Evolutionary conservation across 2,329 filamentous ascomycete species (phyloP).

Genomic region (Phialophora chinensis): DNA sequence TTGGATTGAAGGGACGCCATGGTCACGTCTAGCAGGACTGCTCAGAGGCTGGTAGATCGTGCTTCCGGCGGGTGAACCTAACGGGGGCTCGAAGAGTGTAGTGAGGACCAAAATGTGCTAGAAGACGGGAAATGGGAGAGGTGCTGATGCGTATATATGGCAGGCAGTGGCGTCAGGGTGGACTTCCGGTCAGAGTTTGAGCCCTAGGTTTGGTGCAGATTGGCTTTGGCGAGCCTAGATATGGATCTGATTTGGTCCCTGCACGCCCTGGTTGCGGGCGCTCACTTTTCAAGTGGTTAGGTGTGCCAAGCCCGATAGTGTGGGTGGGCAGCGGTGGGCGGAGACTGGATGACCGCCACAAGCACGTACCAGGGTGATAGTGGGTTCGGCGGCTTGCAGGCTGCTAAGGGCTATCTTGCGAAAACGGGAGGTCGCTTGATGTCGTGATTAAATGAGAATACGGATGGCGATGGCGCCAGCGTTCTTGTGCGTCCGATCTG

Average conservation of each 20-base stretch:
- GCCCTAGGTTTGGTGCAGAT: conserved; percentile 13
- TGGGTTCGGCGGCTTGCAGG: conserved; percentile 18
- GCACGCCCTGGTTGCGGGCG: background rate
- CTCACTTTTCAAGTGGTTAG: conserved; percentile 4
- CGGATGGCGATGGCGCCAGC: background rate
- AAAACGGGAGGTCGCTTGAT: background rate
- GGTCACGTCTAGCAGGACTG: conserved; percentile 12
- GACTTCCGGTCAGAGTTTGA: conserved; percentile 18
- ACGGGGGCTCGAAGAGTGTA: background rate
- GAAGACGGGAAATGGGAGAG: background rate
- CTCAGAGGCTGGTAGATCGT: conserved; percentile 17
- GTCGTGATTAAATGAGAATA: background rate
- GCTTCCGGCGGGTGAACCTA: conserved; percentile 21
- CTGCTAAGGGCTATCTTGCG: background rate
- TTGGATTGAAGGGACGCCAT: conserved; percentile 54
- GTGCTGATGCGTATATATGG: conserved; percentile 11
- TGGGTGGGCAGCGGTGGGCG: conserved; percentile 10
- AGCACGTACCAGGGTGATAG: conserved; percentile 8
- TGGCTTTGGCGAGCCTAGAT: conserved; percentile 7
- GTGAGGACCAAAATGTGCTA: background rate
- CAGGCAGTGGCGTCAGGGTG: conserved; percentile 10
- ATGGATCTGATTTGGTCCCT: conserved; percentile 12
- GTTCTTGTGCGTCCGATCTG: background rate
- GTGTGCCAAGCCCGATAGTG: conserved; percentile 24
- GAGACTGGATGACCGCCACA: conserved; percentile 7